Evolutionary conservation across 176 grass and related monocot species (phyloP), one percentile per base, ranked within the genome.

Genomic region (Bolboschoenus planiculmis): DNA sequence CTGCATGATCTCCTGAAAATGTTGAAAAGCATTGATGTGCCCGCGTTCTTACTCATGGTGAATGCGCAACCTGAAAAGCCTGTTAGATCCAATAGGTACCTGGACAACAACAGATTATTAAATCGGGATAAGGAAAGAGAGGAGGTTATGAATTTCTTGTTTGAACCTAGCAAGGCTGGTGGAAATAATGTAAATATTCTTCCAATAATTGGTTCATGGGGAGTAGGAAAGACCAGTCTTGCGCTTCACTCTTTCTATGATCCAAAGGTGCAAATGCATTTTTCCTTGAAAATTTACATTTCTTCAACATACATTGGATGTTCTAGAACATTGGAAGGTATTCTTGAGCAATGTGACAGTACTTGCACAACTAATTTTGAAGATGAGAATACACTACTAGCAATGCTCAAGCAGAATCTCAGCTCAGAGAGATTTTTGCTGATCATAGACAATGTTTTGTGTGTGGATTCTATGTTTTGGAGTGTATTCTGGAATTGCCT

Each of bases 151-250:
- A 42, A 72, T 44, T 72, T 72, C 8, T 23, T 72, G 67, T 27
- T 72, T 72, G n/a, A 72, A 43, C 39, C 67, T 4, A 72, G 20
- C 67, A 44, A 44, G 67, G 8, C 39, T 43, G 9, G 39, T 14
- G 67, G 16, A 23, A 43, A 24, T 43, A 78, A 78, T 56, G 44
- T 78, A 29, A 3, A 34, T 33, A 78, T 78, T 56, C 75, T 78
- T 78, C 75, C 86, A 5, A 33, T 88, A 15, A 55, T 84, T 2
- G 90, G 90, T 33, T 1, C 31, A 10, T 0, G 1, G 0, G 81
- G 80, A 57, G 80, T 84, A 16, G 90, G 90, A n/a, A 89, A 89
- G 74, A 91, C 81, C 66, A 89, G 83, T 0, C 81, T 87, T 0
- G 81, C 78, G 1, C 87, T 88, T 81, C 90, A 89, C 63, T 73